A percentile compares a stretch with the other conserved stretches of the same genome.
Evolutionary conservation across 805 yeast genomes (phyloP).

Genomic region (Candida namnaoensis): DNA sequence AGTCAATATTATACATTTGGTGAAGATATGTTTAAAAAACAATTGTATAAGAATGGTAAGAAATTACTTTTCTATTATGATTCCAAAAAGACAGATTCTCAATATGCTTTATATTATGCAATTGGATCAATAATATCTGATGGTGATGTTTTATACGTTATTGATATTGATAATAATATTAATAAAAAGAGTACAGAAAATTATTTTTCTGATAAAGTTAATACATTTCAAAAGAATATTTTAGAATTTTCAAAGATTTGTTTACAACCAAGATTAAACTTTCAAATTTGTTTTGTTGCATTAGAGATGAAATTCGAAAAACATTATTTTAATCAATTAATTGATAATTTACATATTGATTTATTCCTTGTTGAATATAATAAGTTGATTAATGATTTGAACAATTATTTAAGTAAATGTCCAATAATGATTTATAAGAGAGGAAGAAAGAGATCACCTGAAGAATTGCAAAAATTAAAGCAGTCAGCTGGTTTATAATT

Average conservation of each 20-base stretch:
- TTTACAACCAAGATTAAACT: constrained; percentile 5
- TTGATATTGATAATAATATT: constrained; percentile 37
- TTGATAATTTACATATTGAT: constrained; percentile 24
- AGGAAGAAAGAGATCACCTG: constrained; percentile 1
- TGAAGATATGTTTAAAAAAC: too few species aligned
- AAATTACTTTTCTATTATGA: too few species aligned
- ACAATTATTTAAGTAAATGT: constrained; percentile 13
- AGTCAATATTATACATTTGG: too few species aligned
- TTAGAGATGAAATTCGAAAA: constrained; percentile 28
- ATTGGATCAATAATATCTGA: constrained; percentile 78
- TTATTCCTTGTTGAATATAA: constrained; percentile 12
- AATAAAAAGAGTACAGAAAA: constrained; percentile 22
- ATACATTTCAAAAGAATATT: constrained; percentile 6
- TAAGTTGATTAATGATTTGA: constrained; percentile 6
- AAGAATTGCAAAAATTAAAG: background rate
- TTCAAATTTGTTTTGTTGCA: constrained; percentile 18
- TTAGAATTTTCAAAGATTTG: constrained; percentile 4
- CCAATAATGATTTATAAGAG: constrained; percentile 16
- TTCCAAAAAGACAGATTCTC: constrained; percentile 47
- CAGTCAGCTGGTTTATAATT: too few species aligned
- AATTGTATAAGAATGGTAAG: too few species aligned
- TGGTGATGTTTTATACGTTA: constrained; percentile 69
- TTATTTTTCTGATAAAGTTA: constrained; percentile 6
- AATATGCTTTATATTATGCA: constrained; percentile 81
- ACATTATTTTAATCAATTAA: constrained; percentile 26